Base-by-base conservation (phyloP, 2,329 filamentous ascomycete species). In the Hawksworthiomyces lignivorus region DNA sequence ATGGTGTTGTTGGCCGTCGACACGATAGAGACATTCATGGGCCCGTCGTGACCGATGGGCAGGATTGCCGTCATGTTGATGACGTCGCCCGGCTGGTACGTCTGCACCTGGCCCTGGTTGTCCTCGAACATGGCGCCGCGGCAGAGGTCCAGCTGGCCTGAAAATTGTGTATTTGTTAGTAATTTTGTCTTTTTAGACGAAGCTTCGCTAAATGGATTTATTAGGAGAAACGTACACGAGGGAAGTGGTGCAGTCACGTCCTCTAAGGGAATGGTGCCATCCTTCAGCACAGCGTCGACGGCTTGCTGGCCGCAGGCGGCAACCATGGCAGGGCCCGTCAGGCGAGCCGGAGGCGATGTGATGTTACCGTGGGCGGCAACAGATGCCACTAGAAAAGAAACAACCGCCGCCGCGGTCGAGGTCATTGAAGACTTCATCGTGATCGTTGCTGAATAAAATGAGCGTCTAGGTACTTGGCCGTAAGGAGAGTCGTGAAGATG, bases 11-110 rank as follows among this genome's bases (percentile, higher is more conserved):
- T 67, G 28, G 63, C 60, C 10, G 69, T 72, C 52, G 73, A 64
- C 50, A 82, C 67, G 37, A 81, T 66, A 15, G 70, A 75, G 29
- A 81, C 72, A 56, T 80, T 80, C 54, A 60, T 61, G 12, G 63
- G 62, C 0, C 67, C 67, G 15, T 64, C 64, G 55, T 69, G 67
- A 7, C 68, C 62, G 40, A 71, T 69, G 9, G 64, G 59, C 11
- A 71, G 54, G 20, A 48, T 50, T 28, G 66, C 60, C 8, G 55
- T 57, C 50, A 72, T 63, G 48, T 59, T 55, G 44, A 73, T 56
- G 18, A 57, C 57, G 51, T 72, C 57, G n/a, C 68, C 68, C 0
- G 64, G 53, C 0, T 54, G 52, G 53, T 63, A 71, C 29, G 53
- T 58, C 53, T 71, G 67, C 6, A 72, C 61, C 17, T 57, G 60